These are phyloP conservation scores for Daldinia vernicosa DNA, from an alignment of 495 filamentous ascomycete species.

Conservation along the genomic window DNA sequence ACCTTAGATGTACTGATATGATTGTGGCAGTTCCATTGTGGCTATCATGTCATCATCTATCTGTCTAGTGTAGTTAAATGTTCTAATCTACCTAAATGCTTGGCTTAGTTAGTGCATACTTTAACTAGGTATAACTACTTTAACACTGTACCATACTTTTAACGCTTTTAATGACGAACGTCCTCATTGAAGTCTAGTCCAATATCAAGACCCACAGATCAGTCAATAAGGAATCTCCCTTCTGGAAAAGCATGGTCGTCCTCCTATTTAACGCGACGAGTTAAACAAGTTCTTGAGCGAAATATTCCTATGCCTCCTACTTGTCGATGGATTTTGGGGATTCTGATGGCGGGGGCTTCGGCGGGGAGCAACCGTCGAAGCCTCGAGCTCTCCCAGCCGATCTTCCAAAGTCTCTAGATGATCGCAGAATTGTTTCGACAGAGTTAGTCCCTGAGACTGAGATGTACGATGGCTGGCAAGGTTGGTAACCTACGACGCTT, in stretches of 20 bases:
- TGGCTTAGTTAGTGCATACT: conserved; percentile 23
- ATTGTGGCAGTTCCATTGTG: conserved; percentile 37
- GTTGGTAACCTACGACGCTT: conserved; percentile 56
- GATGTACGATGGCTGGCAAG: conserved; percentile 99
- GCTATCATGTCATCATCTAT: conserved; percentile 14
- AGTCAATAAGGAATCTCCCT: conserved; percentile 9
- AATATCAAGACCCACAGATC: conserved; percentile 39
- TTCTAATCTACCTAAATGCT: conserved; percentile 10
- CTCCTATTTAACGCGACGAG: conserved; percentile 20
- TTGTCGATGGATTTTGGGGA: conserved; percentile 66
- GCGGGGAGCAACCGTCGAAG: conserved; percentile 46
- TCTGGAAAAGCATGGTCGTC: conserved; percentile 39
- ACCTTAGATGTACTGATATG: neutral
- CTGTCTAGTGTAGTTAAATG: neutral
- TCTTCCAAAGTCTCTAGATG: conserved; percentile 89
- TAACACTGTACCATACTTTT: neutral
- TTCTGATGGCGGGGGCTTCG: conserved; percentile 59
- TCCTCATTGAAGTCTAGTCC: conserved; percentile 23
- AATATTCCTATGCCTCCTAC: conserved; percentile 44
- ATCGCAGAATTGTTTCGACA: conserved; percentile 70
- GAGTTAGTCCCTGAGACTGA: conserved; percentile 80
- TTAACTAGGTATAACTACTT: conserved; percentile 2
- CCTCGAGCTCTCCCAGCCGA: conserved; percentile 77
- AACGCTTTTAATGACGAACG: conserved; percentile 34
- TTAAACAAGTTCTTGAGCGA: conserved; percentile 36